Percentiles rank a stretch among this genome's conserved stretches.
Evolutionary conservation across 768 basidiomycete species (phyloP).

Genomic region (Lactifluus volemus): DNA sequence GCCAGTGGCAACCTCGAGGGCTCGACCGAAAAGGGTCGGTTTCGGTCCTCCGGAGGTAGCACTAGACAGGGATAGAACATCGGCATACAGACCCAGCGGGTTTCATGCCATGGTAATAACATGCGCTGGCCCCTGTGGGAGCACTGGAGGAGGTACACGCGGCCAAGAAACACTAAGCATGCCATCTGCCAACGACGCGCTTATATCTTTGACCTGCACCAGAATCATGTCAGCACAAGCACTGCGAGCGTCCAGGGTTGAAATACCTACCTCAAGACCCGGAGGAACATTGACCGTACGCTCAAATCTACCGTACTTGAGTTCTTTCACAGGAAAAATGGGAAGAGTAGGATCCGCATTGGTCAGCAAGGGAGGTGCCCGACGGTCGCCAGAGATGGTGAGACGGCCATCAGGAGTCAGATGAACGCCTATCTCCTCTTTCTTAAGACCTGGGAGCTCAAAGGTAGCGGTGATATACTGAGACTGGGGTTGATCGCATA

Average conservation of each 20-base stretch:
- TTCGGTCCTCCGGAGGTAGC: not conserved
- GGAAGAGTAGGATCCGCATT: slow-evolving; percentile 4
- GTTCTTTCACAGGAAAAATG: slow-evolving; percentile 16
- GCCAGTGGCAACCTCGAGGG: not conserved
- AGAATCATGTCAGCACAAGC: slow-evolving; percentile 1
- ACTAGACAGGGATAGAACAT: too few species aligned
- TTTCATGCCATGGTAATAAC: slow-evolving; percentile 4
- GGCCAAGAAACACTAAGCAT: slow-evolving; percentile 21
- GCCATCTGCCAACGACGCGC: slow-evolving; percentile 16
- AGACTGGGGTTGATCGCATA: slow-evolving; percentile 36
- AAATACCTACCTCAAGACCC: slow-evolving; percentile 17
- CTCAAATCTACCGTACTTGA: slow-evolving; percentile 20
- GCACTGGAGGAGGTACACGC: not conserved
- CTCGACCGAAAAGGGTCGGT: not conserved
- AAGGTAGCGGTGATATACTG: slow-evolving; percentile 43
- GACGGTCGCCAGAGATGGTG: slow-evolving; percentile 39
- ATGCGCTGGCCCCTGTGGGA: not conserved
- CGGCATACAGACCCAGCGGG: not conserved
- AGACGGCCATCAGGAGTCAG: slow-evolving; percentile 37
- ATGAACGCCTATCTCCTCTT: slow-evolving; percentile 40
- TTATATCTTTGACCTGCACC: slow-evolving; percentile 19
- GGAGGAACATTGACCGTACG: slow-evolving; percentile 16
- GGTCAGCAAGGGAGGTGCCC: slow-evolving; percentile 18
- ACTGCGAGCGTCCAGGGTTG: not conserved
- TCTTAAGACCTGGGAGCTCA: slow-evolving; percentile 47